Base-by-base conservation (phyloP, 2,329 filamentous ascomycete species). In the Aspergillus awamori region DNA sequence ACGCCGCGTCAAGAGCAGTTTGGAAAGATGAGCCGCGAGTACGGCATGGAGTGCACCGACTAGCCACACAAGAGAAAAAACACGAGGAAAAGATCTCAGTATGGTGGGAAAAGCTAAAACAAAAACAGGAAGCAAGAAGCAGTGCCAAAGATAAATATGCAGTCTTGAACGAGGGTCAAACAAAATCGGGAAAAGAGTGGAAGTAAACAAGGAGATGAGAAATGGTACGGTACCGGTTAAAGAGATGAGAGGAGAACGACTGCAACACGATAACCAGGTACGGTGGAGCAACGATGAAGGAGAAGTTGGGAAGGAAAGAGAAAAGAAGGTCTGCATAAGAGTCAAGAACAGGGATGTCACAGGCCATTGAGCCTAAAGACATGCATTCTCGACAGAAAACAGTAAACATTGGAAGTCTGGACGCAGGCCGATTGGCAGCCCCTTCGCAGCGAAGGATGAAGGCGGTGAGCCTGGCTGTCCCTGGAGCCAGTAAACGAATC, bases 361-460 rank as follows among this genome's bases (percentile, higher is more conserved):
- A 59, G 60, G 20, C 59, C 61, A 63, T 65, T 63, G 63, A 67
- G 60, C 58, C 61, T 60, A 51, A 61, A 41, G 58, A 57, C 59
- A 57, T 67, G 63, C 61, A 64, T 60, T 24, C 57, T 39, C 53
- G n/a, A n/a, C n/a, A n/a, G n/a, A n/a, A n/a, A 48, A 24, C 57
- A 54, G 39, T 39, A 57, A 58, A 58, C 53, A 60, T 60, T 63
- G 59, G 61, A 47, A 51, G 60, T 59, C 58, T 59, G 57, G 63
- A 51, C 53, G 30, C 26, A 55, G 24, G 47, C 53, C 52, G 58
- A 54, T 43, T 54, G 48, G 48, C 48, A 60, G 53, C 47, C 59
- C 49, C 58, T 57, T 57, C 61, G 59, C 53, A 55, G 57, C 49
- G 57, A 49, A 62, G 57, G 59, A 65, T 62, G 63, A 54, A 63